phyloP scores from a whole-genome alignment of 495 filamentous ascomycete species.

The Aspergillus bertholletiae region DNA sequence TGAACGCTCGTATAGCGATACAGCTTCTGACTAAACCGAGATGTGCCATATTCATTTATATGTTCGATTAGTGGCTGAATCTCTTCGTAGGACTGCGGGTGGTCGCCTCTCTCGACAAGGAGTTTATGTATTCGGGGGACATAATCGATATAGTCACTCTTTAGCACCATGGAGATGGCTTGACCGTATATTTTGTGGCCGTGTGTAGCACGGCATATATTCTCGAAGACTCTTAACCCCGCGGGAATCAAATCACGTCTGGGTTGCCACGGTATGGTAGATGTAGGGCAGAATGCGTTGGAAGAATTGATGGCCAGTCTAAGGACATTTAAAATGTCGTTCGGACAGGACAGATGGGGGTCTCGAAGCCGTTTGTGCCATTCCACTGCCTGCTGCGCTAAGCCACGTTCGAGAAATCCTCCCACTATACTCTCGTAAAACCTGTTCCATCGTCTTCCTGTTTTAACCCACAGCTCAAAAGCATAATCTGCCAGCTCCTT shows the following conservation, averaged over 20 bases:
- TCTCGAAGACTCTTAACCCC: conserved; percentile 40
- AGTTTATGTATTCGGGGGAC: conserved; percentile 60
- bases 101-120: conserved; percentile 45
- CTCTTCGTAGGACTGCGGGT: conserved; percentile 36
- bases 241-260: conserved; percentile 11
- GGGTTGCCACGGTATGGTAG: background rate
- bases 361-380: conserved; percentile 45
- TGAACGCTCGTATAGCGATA: conserved; percentile 20
- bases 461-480: conserved; percentile 41
- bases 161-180: conserved; percentile 55
- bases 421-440: conserved; percentile 50
- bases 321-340: conserved; percentile 38
- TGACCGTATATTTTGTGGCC: conserved; percentile 56
- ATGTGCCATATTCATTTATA: conserved; percentile 29
- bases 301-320: conserved; percentile 18
- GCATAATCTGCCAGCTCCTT: conserved; percentile 53
- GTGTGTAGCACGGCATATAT: conserved; percentile 38
- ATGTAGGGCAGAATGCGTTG: background rate
- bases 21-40: conserved; percentile 20
- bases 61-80: conserved; percentile 42
- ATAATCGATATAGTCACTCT: conserved; percentile 40
- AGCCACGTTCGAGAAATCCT: conserved; percentile 36
- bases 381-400: conserved; percentile 34
- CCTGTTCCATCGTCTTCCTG: conserved; percentile 38
- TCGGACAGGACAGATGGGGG: conserved; percentile 23